Evolutionary conservation across 805 yeast species (phyloP).

Genomic region (Monosporozyma yasuniensis): DNA sequence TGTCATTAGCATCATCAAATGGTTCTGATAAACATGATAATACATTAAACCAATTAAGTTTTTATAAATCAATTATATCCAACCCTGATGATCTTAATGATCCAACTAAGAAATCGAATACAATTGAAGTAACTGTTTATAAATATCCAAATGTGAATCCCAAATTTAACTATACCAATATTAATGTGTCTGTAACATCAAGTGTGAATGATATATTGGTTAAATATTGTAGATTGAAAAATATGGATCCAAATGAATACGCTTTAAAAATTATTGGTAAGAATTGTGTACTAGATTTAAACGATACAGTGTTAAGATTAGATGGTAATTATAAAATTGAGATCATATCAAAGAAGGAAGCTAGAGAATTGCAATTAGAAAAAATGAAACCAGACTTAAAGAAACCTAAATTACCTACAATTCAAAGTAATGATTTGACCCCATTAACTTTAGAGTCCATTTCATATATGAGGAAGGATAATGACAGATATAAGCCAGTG

Average conservation of each 20-base stretch:
- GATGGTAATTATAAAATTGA: constrained; percentile 37
- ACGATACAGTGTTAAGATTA: constrained; percentile 34
- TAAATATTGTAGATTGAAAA: constrained; percentile 30
- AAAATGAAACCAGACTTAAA: constrained; percentile 24
- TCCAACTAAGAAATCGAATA: constrained; percentile 20
- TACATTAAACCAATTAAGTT: constrained; percentile 27
- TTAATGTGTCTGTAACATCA: constrained; percentile 29
- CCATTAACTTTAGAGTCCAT: constrained; percentile 26
- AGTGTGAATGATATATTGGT: constrained; percentile 31
- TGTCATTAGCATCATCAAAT: neutral
- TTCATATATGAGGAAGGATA: constrained; percentile 17
- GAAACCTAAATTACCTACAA: constrained; percentile 27
- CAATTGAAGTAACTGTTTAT: constrained; percentile 26
- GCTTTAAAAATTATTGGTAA: constrained; percentile 30
- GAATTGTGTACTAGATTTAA: constrained; percentile 27
- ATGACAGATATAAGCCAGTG: neutral
- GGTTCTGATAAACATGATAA: constrained; percentile 1
- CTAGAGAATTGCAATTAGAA: constrained; percentile 30
- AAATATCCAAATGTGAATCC: constrained; percentile 29
- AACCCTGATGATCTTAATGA: constrained; percentile 10
- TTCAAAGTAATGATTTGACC: constrained; percentile 29
- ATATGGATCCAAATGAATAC: constrained; percentile 31
- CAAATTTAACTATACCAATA: constrained; percentile 22
- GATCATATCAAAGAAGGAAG: constrained; percentile 35
- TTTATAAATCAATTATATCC: constrained; percentile 33